phyloP scores from a whole-genome alignment of 768 basidiomycete genomes.

The Lactarius tabidus region DNA sequence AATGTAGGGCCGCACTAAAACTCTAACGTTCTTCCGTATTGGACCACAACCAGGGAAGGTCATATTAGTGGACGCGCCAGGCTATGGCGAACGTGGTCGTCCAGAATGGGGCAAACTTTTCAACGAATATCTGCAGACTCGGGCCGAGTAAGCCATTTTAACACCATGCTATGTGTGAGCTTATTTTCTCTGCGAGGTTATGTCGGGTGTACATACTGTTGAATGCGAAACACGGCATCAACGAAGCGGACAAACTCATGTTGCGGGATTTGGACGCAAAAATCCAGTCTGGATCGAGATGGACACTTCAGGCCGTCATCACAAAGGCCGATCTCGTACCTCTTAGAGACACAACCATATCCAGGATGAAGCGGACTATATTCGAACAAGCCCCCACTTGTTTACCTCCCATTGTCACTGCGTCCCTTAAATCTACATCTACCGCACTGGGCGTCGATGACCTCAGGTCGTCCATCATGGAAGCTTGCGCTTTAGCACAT shows the following conservation, averaged over 20 bases:
- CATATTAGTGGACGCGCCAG: slow-evolving; percentile 74
- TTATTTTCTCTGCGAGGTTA: slow-evolving; percentile 42
- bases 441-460: slow-evolving; percentile 53
- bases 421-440: slow-evolving; percentile 44
- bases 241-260: slow-evolving; percentile 56
- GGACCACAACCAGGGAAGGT: slow-evolving; percentile 50
- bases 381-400: slow-evolving; percentile 54
- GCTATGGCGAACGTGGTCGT: slow-evolving; percentile 71
- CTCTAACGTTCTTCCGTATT: slow-evolving; percentile 70
- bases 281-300: slow-evolving; percentile 39
- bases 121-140: slow-evolving; percentile 55
- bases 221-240: slow-evolving; percentile 62
- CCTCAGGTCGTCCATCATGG: slow-evolving; percentile 53
- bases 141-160: slow-evolving; percentile 50
- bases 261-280: slow-evolving; percentile 46
- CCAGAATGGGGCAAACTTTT: slow-evolving; percentile 74
- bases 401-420: slow-evolving; percentile 61
- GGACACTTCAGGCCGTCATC: slow-evolving; percentile 67
- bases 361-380: slow-evolving; percentile 47
- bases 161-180: not conserved
- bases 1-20: slow-evolving; percentile 62
- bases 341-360: slow-evolving; percentile 34
- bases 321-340: slow-evolving; percentile 64
- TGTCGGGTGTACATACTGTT: slow-evolving; percentile 67
- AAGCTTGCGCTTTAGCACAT: slow-evolving; percentile 48